phyloP scores from a whole-genome alignment of 306 rosid genomes.

The Vicia faba region DNA sequence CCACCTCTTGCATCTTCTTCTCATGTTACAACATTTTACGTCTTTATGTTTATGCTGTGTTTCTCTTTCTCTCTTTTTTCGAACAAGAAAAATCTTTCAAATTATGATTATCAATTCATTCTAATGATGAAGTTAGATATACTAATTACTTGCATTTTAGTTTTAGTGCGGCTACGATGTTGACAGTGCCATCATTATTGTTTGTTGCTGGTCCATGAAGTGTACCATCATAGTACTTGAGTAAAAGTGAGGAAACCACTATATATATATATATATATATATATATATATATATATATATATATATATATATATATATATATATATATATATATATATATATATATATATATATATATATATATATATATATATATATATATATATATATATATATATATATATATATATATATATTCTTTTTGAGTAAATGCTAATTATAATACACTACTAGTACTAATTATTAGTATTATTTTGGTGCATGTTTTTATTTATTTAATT shows the following conservation, averaged over 20 bases:
- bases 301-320: conserved; percentile 28
- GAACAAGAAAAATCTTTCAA: background rate
- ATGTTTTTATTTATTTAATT: conserved; percentile 26
- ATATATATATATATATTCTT: conserved; percentile 5
- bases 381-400: conserved; percentile 24
- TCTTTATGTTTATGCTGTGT: too few species aligned
- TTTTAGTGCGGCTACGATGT: conserved; percentile 30
- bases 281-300: conserved; percentile 25
- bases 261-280: conserved; percentile 12
- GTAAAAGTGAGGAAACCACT: conserved; percentile 52
- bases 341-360: conserved; percentile 25
- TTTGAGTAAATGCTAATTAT: conserved; percentile 26
- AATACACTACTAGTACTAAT: background rate
- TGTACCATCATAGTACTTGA: conserved; percentile 40
- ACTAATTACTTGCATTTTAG: conserved; percentile 24
- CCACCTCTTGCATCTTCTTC: background rate
- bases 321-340: conserved; percentile 24
- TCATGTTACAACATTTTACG: too few species aligned
- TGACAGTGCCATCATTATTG: conserved; percentile 37
- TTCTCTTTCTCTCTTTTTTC: background rate
- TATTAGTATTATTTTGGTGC: conserved; percentile 34
- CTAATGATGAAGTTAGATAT: background rate
- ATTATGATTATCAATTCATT: background rate
- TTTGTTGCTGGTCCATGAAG: conserved; percentile 40
- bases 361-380: conserved; percentile 28